Evolutionary conservation across 2,329 filamentous ascomycete species (phyloP).

Genomic region (Trichoderma sp.): DNA sequence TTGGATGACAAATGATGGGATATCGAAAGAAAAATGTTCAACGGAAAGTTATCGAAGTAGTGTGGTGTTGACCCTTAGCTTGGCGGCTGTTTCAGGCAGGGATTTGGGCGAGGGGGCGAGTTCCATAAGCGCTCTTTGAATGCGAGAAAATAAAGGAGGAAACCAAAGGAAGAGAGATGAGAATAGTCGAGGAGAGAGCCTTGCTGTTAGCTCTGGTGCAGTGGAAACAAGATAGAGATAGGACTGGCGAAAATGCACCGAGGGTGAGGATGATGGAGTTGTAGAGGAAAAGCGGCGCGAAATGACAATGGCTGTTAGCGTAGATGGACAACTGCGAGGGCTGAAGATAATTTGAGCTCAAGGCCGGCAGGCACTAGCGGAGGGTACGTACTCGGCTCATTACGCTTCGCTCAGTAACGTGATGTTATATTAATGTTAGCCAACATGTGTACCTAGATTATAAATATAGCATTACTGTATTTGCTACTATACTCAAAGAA

Average conservation of each 20-base stretch:
- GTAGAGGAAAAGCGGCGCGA: neutral
- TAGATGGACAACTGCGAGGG: slow-evolving; percentile 4
- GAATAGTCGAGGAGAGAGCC: neutral
- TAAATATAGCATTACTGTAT: neutral
- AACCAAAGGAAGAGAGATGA: neutral
- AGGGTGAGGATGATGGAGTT: slow-evolving; percentile 4
- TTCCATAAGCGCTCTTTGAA: slow-evolving; percentile 11
- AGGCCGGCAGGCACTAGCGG: neutral
- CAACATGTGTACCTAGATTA: too few species aligned
- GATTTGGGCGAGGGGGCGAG: slow-evolving; percentile 21
- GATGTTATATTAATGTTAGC: neutral
- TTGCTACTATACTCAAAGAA: neutral
- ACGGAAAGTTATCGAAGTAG: slow-evolving; percentile 15
- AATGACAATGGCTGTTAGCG: slow-evolving; percentile 2
- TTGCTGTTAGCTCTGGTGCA: neutral
- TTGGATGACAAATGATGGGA: slow-evolving; percentile 16
- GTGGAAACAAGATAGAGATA: neutral
- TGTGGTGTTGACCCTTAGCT: slow-evolving; percentile 14
- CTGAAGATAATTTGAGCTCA: slow-evolving; percentile 8
- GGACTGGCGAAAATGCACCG: neutral
- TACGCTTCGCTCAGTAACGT: neutral
- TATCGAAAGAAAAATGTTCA: slow-evolving; percentile 17
- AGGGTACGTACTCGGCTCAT: neutral
- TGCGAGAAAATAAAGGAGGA: neutral
- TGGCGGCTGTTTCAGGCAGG: slow-evolving; percentile 28